Percentiles rank a stretch among this genome's conserved stretches.
phyloP scores from a whole-genome alignment of 805 yeast genomes.

The Candida patagonica region DNA sequence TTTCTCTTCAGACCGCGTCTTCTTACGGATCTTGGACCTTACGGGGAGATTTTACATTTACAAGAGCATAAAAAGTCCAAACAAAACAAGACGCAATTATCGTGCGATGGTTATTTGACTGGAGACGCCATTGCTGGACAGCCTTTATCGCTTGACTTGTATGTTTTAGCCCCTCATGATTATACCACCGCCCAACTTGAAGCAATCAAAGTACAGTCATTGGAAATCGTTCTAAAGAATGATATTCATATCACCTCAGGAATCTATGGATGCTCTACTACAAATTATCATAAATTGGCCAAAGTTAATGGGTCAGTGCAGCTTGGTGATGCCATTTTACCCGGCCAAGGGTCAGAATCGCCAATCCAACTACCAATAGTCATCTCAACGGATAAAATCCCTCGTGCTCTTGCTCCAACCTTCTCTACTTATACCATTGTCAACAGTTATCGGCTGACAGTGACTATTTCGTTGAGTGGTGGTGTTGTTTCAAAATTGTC shows the following conservation, averaged over 20 bases:
- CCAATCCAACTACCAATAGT: not conserved
- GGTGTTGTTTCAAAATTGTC: not conserved
- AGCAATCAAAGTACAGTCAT: not conserved
- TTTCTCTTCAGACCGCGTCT: slow-evolving; percentile 1
- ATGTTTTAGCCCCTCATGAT: not conserved
- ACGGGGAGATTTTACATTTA: not conserved
- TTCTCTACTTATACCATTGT: slow-evolving; percentile 2
- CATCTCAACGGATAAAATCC: not conserved
- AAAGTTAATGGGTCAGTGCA: too few species aligned
- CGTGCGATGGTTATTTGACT: not conserved
- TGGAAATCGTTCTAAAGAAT: slow-evolving; percentile 1
- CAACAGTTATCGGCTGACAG: slow-evolving; percentile 1
- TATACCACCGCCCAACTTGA: not conserved
- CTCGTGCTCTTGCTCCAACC: not conserved
- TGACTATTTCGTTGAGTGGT: not conserved
- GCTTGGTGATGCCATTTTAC: not conserved
- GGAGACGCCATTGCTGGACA: not conserved
- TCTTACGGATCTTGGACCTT: not conserved
- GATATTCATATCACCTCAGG: slow-evolving; percentile 3
- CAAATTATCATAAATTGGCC: slow-evolving; percentile 1
- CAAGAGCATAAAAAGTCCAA: slow-evolving; percentile 1
- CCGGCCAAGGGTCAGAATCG: not conserved
- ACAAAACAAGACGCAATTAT: not conserved
- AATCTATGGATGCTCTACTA: not conserved
- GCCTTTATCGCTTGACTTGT: not conserved